Percentiles rank a stretch among this genome's conserved stretches.
phyloP scores from a whole-genome alignment of 2,329 filamentous ascomycete species.

The Chrysosphaeria jannelii region DNA sequence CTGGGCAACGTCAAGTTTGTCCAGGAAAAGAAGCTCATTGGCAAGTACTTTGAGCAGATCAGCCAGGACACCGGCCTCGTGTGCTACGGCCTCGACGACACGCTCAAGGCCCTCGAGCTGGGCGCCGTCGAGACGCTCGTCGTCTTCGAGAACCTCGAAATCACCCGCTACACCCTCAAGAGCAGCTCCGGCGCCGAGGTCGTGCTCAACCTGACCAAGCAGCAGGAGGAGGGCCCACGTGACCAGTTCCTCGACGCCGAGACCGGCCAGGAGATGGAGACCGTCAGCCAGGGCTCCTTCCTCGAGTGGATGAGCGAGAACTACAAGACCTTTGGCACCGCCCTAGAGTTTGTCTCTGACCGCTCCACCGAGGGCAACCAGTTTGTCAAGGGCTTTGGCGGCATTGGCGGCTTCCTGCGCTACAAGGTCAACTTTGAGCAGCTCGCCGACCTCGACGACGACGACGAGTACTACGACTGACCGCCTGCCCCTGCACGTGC shows the following conservation, averaged over 20 bases:
- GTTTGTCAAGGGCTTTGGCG: conserved; percentile 98
- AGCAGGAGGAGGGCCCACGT: conserved; percentile 44
- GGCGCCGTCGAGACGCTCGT: conserved; percentile 87
- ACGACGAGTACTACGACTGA: conserved; percentile 79
- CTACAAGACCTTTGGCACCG: conserved; percentile 92
- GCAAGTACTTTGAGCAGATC: conserved; percentile 97
- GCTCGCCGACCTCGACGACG: conserved; percentile 64
- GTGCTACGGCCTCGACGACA: conserved; percentile 95
- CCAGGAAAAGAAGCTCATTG: conserved; percentile 99
- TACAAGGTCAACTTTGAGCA: conserved; percentile 99
- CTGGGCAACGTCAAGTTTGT: conserved; percentile 99
- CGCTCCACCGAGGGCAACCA: conserved; percentile 95
- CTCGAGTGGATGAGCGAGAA: conserved; percentile 98
- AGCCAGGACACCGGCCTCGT: conserved; percentile 90
- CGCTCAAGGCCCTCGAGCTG: conserved; percentile 81
- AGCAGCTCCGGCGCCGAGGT: conserved; percentile 40
- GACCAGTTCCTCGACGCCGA: conserved; percentile 83
- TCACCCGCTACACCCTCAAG: conserved; percentile 78
- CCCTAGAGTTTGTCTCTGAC: conserved; percentile 90
- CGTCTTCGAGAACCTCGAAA: conserved; percentile 88
- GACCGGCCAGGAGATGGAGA: conserved; percentile 92
- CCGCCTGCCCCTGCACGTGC: background rate
- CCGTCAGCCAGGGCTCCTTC: conserved; percentile 65
- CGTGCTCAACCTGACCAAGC: conserved; percentile 67
- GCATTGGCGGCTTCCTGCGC: conserved; percentile 83